Base-by-base conservation (phyloP, 2,329 filamentous ascomycete species). In the Alternaria rosae region DNA sequence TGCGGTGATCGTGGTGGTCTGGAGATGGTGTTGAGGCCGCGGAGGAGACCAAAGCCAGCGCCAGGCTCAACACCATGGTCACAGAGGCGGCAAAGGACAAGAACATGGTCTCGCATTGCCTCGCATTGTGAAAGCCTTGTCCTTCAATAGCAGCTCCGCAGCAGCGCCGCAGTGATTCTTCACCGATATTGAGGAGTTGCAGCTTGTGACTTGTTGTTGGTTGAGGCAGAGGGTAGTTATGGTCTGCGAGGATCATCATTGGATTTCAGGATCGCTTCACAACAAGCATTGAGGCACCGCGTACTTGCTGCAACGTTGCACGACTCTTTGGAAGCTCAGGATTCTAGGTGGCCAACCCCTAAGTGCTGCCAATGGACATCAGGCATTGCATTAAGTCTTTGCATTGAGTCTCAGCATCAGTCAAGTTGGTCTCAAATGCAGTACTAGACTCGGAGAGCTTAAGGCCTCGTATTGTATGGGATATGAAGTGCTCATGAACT, bases 21-120 rank as follows among this genome's bases (percentile, higher is more conserved):
- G 41, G 21, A 45, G 26, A 32, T 32, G 41, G 52, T 54, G 52
- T 54, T 45, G 52, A 28, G 38, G 26, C 41, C 38, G 41, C 52
- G 52, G 52, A 32, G 23, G 26, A 45, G 47, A 30, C 28, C 47
- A 12, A 51, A 30, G 21, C 28, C 28, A 51, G 52, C 41, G 41
- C 20, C 15, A 30, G 52, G 15, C 21, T 44, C 52, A 54, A 44
- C 41, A 54, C 41, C 41, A 44, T 41, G 25, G 15, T 26, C 13
- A 26, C 6, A 23, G 41, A 25, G 15, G 35, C 21, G 50, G 38
- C 52, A 12, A 25, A 20, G 38, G 41, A 41, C 41, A 54, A 10
- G 12, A 30, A 35, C 13, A 23, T 15, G 13, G 25, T 28, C 38
- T 32, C 21, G 38, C 3, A 30, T 13, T 5, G 5, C n/a, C 25